These are phyloP conservation scores for Parietaria judaica DNA, from an alignment of 306 rosid species.

Conservation along the genomic window DNA sequence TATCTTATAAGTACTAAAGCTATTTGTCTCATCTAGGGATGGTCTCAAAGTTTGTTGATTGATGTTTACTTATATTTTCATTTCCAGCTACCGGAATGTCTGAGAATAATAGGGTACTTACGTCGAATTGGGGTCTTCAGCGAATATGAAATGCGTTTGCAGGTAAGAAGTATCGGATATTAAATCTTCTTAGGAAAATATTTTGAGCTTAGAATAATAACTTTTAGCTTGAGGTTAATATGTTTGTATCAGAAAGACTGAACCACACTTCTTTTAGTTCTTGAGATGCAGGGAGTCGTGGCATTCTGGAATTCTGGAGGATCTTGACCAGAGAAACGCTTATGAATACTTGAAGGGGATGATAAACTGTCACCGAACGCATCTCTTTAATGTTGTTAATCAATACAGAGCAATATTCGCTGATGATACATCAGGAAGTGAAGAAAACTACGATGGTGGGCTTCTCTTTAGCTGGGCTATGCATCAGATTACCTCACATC, in stretches of 20 bases:
- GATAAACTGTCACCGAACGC: conserved; percentile 91
- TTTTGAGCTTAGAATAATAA: too few species aligned
- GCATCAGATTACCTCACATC: conserved; percentile 89
- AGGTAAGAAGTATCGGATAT: conserved; percentile 35
- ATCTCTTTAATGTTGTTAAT: conserved; percentile 96
- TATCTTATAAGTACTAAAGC: conserved; percentile 19
- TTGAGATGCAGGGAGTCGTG: conserved; percentile 96
- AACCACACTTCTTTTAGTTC: conserved; percentile 48
- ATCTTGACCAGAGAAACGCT: conserved; percentile 78
- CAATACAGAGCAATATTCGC: conserved; percentile 98
- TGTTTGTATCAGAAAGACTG: conserved; percentile 23
- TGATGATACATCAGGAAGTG: conserved; percentile 94
- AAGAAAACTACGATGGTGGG: conserved; percentile 94
- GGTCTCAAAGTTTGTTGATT: conserved; percentile 6
- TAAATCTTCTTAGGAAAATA: background rate
- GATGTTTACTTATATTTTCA: conserved; percentile 10
- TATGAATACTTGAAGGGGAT: conserved; percentile 86
- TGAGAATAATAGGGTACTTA: conserved; percentile 85
- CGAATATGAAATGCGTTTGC: conserved; percentile 94
- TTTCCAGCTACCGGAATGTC: conserved; percentile 87
- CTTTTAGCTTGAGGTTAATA: background rate
- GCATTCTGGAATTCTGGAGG: conserved; percentile 94
- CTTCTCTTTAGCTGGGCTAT: conserved; percentile 98
- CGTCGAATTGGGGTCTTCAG: conserved; percentile 91
- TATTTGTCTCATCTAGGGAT: conserved; percentile 12